Base-by-base conservation (phyloP, 345 rosid genomes). In the Lepidium sativum region DNA sequence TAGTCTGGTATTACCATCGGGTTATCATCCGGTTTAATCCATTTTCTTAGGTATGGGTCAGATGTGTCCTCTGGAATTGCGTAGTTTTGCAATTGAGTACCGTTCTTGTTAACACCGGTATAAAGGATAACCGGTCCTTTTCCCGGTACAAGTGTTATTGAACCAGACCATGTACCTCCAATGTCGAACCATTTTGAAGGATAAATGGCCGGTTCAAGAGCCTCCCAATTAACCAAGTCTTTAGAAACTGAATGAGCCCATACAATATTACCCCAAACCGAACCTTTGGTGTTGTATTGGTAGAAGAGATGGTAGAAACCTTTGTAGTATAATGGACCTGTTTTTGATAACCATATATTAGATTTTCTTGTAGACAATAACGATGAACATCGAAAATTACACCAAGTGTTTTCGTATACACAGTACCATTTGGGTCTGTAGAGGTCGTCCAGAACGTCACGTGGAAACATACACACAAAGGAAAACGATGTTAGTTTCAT, bases 231-330 rank as follows among this genome's bases (percentile, higher is more conserved):
- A 53, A 94, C 69, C 70, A 94, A 68, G 68, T 94, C 97, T 60
- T 53, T 84, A 1, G 99, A 94, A 1, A 94, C 89, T 0, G 97
- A 94, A 67, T 94, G 99, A 4, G 91, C 99, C 99, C 99, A 94
- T 0, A 94, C 82, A 6, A 90, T 88, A 72, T 90, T 84, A n/a
- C 97, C 99, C 97, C 97, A 94, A 1, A 90, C 96, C 1, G 96
- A 82, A 8, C 96, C 88, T 50, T 84, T 76, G 25, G 99, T 89
- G 49, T 89, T 92, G 63, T 89, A 92, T 39, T 94, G 99, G 60
- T 90, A 94, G 80, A 94, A 94, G 0, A 94, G 70, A 60, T 90
- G 99, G 71, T 94, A 94, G 0, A 79, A 5, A 8, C 99, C 99
- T 50, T 88, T 86, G 77, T 75, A 88, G 71, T 78, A 80, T 80